Evolutionary conservation across 208 protist genomes (phyloP), one percentile per base, ranked within the genome.

Genomic region (Wallacemonas sp.): DNA sequence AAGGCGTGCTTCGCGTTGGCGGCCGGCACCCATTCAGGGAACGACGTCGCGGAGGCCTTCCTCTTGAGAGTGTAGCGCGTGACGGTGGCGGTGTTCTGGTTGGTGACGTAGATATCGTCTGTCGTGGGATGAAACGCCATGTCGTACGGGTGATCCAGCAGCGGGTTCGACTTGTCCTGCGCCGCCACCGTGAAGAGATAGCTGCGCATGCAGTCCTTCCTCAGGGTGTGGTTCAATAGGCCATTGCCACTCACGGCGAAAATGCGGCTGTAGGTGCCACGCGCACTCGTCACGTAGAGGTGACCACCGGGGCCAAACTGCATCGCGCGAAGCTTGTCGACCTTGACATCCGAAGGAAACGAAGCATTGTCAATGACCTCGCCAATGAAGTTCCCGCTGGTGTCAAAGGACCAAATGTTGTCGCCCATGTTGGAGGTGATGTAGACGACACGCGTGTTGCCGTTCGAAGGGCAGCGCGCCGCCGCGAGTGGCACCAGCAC

Each of bases 321-420:
- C 81, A 95, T 93, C 4, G 87, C 66, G 8, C 89, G 89, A 34
- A 95, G 74, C 68, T 95, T 95, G 19, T 86, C 81, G 13, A 95
- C 80, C 39, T 70, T 66, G 41, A 93, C 79, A n/a, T 82, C 72
- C 8, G 42, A 5, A 4, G 89, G 89, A 45, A 92, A 91, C 15
- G 77, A 83, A 1, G 42, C 39, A 36, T 52, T 78, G 72, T 93
- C 88, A 50, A 95, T 66, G 21, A 89, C 89, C 22, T 82, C 64
- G 21, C 89, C 89, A 32, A 95, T 74, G 68, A 84, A 93, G 30
- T 79, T 84, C 10, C 89, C 89, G 15, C 69, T 65, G 1, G 89
- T 91, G 63, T 92, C 85, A 65, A 93, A 95, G 21, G 89, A 85
- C 87, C 79, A 90, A 36, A 95, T 93, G 64, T 95, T 92, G 62